phyloP scores from a whole-genome alignment of 441 rosid genomes.

The Corymbia citriodora region DNA sequence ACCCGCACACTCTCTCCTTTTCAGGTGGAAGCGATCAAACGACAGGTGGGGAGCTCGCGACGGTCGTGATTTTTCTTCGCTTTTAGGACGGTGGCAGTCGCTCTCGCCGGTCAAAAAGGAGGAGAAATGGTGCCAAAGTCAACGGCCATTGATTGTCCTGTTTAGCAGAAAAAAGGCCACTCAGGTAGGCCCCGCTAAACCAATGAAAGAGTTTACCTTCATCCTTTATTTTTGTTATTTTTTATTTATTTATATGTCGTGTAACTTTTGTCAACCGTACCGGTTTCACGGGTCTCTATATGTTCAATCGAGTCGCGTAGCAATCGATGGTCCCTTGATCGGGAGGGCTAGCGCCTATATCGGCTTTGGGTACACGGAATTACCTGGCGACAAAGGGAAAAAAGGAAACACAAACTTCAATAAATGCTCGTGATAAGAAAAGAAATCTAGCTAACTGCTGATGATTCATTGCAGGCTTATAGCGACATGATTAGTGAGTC shows the following conservation, averaged over 20 bases:
- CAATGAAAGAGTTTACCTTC: neutral
- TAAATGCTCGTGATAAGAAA: no score
- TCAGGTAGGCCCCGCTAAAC: neutral
- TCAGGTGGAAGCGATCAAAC: neutral
- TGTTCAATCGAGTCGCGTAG: neutral
- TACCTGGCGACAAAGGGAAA: rapidly evolving
- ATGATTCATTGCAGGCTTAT: no score
- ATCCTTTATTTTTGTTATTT: neutral
- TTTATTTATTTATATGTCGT: neutral
- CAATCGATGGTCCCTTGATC: no score
- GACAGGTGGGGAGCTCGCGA: neutral
- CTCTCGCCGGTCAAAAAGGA: neutral
- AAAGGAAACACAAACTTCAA: no score
- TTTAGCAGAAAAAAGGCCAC: neutral
- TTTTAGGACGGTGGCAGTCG: neutral
- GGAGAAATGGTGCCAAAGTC: neutral
- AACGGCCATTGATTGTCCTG: neutral
- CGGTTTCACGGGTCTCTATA: rapidly evolving
- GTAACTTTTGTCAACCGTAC: no score
- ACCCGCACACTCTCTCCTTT: neutral
- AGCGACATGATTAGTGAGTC: neutral
- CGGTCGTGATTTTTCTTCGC: neutral
- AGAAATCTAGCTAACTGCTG: no score
- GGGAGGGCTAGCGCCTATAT: no score
- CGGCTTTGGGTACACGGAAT: no score